A percentile compares a stretch with the other conserved stretches of the same genome.
Evolutionary conservation across 177 flowering plant species (phyloP).

Genomic region (Vitis hybrid): DNA sequence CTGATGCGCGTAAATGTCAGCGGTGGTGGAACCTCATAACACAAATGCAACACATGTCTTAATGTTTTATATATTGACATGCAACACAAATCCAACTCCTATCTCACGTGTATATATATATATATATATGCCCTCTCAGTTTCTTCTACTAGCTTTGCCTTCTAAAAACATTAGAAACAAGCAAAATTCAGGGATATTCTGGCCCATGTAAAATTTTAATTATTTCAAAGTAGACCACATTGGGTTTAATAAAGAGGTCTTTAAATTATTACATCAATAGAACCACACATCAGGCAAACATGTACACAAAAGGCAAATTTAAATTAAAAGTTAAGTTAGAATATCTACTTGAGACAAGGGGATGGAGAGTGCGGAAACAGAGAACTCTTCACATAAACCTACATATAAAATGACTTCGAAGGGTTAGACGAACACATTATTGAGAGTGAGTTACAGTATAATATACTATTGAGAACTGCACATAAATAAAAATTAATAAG

Average conservation of each 20-base stretch:
- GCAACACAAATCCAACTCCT: not conserved
- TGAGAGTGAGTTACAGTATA: no score
- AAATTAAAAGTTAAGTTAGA: not conserved
- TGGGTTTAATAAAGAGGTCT: not conserved
- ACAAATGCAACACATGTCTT: not conserved
- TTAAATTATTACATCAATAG: not conserved
- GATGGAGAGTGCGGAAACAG: slow-evolving; percentile 84
- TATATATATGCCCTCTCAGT: not conserved
- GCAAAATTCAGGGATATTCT: not conserved
- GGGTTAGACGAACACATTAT: no score
- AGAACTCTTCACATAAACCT: slow-evolving; percentile 90
- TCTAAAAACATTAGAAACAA: not conserved
- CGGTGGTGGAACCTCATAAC: not conserved
- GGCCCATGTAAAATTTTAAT: not conserved
- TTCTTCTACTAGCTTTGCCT: not conserved
- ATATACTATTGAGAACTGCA: no score
- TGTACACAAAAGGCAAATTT: not conserved
- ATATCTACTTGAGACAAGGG: slow-evolving; percentile 69
- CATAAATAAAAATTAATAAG: no score
- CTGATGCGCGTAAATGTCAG: not conserved
- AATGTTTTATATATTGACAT: not conserved
- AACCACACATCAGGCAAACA: not conserved
- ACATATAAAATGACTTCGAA: slow-evolving; percentile 8
- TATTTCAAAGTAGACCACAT: not conserved
- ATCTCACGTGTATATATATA: not conserved